Base-by-base conservation (phyloP, 768 basidiomycete species). In the Russula virescens region DNA sequence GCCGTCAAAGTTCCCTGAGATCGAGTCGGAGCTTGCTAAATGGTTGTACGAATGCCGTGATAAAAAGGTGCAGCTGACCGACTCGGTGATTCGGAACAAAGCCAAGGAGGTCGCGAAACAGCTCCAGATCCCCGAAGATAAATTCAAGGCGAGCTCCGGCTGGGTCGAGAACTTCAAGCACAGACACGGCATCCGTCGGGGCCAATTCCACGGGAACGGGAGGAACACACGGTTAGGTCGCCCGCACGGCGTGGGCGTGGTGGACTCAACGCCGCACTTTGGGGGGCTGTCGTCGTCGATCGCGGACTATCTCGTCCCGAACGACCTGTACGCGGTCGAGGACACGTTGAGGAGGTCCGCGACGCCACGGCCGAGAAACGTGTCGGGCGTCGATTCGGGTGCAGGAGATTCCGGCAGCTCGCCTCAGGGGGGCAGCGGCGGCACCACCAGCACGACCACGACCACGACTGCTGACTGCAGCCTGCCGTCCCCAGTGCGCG, bases 91-190 rank as follows among this genome's bases (percentile, higher is more conserved):
- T 59, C 84, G 86, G 62, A 75, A 76, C 34, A 84, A 86, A 69
- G 91, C 91, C 23, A 83, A 84, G 65, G 81, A 84, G 65, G 79
- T 88, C 64, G 89, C 87, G 1, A 74, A 77, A 47, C 70, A 66
- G 8, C 79, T 85, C 55, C 76, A 80, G 55, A 83, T 88, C 63
- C 71, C 79, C 51, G 81, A 85, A 62, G 87, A 89, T 60, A 81
- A 83, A 72, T 95, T 95, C 82, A 94, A 94, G 75, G 92, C 89
- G n/a, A 90, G 87, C 70, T 85, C 88, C 11, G 91, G 91, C 5
- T 95, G 93, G 93, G 81, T 95, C 58, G 91, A 94, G 71, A 91
- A 91, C 72, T 95, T 94, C 79, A 94, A 94, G 76, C 81, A 83
- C 68, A 85, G 93, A 38, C 83, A 88, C 66, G 84, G 84, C 62